Evolutionary conservation across 352 stramenopile species (phyloP).

Genomic region (Pythium phragmiticola): DNA sequence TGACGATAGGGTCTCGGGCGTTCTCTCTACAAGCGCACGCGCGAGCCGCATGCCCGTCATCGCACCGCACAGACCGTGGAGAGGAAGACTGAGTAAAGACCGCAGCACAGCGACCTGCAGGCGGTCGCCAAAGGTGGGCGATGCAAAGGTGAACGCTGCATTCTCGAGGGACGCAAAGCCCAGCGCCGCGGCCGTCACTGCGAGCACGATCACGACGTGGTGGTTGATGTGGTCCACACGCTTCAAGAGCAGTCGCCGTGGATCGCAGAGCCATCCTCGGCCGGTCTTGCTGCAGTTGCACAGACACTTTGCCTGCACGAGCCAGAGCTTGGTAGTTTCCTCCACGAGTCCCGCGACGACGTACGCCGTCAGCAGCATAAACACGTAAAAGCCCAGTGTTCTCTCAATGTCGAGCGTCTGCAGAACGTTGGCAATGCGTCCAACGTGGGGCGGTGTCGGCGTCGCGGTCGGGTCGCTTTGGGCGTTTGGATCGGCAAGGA

Average conservation of each 20-base stretch:
- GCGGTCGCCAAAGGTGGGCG: slow-evolving; percentile 32
- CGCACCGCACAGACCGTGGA: slow-evolving; percentile 64
- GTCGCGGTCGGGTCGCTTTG: not conserved
- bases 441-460: slow-evolving; percentile 19
- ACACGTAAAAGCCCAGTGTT: slow-evolving; percentile 60
- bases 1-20: not conserved
- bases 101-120: slow-evolving; percentile 44
- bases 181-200: slow-evolving; percentile 44
- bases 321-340: slow-evolving; percentile 65
- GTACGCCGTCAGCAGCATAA: slow-evolving; percentile 51
- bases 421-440: slow-evolving; percentile 43
- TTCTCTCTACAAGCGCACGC: slow-evolving; percentile 24
- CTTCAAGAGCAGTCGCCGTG: slow-evolving; percentile 44
- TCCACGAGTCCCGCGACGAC: slow-evolving; percentile 63
- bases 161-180: slow-evolving; percentile 73
- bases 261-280: slow-evolving; percentile 45
- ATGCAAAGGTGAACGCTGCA: slow-evolving; percentile 42
- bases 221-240: slow-evolving; percentile 48
- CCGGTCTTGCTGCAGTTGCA: slow-evolving; percentile 22
- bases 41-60: slow-evolving; percentile 70
- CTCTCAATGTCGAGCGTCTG: slow-evolving; percentile 51
- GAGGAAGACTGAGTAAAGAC: slow-evolving; percentile 38
- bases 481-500: slow-evolving; percentile 26
- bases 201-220: slow-evolving; percentile 57
- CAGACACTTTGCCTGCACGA: slow-evolving; percentile 56